Base-by-base conservation (phyloP, 2,329 filamentous ascomycete genomes). In the Pseudocercospora eumusae region DNA sequence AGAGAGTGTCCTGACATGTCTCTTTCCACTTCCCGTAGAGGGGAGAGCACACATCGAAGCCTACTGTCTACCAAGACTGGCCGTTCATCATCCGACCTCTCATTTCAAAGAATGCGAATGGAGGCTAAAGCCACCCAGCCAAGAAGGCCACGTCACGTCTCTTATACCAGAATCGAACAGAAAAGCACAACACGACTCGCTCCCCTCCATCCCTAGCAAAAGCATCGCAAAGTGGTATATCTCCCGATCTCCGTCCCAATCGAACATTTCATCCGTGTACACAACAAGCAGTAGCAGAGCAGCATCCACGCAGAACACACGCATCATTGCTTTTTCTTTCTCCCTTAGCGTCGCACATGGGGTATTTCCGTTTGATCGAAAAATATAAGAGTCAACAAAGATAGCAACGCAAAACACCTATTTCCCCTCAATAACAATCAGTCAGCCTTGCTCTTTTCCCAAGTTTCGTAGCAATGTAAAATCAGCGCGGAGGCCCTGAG, bases 401-500 rank as follows among this genome's bases (percentile, higher is more conserved):
- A 56, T 49, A 60, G 57, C 18, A 55, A 40, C 25, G 21, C 33
- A 36, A 40, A 49, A 52, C 52, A 62, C 47, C 52, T 55, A 42
- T 18, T 40, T 10, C 20, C 36, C n/a, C 20, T 31, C 61, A 60
- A 57, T 57, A 60, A 57, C 54, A 57, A 64, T 33, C 55, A 63
- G 56, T 28, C 53, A 15, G 52, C 52, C 59, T 56, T 27, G 18
- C 45, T 42, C 20, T 59, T 56, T 53, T 52, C 58, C 56, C 31
- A 58, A 61, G 56, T 56, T 33, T 44, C 57, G 56, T 60, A 60
- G 58, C 60, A 50, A 42, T 59, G 57, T 57, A 64, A 57, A 36
- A 69, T 74, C 71, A 74, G 69, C 69, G 73, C 72, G 74, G 72
- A 69, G 73, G 74, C 73, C 73, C 74, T 25, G 73, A 71, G 70